These are phyloP conservation scores for Diaporthe sp. DNA, from an alignment of 2,329 filamentous ascomycete genomes.

Conservation along the genomic window DNA sequence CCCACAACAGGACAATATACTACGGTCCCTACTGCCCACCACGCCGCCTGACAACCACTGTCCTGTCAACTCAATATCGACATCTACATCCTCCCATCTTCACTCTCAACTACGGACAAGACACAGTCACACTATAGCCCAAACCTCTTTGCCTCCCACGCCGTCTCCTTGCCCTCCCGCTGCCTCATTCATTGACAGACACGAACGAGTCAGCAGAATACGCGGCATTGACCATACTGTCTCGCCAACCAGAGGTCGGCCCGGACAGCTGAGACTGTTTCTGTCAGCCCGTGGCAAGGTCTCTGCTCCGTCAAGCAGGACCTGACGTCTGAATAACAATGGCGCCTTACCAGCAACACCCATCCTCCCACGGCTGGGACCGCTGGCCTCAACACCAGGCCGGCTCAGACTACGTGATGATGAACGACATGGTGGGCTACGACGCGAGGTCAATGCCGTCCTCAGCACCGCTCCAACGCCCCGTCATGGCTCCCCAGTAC, in stretches of 20 bases:
- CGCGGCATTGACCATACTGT: neutral
- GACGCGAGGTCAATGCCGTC: constrained; percentile 55
- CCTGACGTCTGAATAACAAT: constrained; percentile 46
- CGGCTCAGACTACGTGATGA: constrained; percentile 58
- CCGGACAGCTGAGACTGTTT: constrained; percentile 27
- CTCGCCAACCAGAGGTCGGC: constrained; percentile 10
- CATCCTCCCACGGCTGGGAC: constrained; percentile 63
- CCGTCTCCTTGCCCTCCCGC: neutral
- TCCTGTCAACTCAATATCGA: neutral
- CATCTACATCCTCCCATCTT: neutral
- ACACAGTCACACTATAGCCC: neutral
- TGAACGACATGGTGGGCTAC: constrained; percentile 65
- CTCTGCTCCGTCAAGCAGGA: constrained; percentile 47
- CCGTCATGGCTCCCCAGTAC: constrained; percentile 61
- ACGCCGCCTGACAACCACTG: neutral
- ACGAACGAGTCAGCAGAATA: constrained; percentile 6
- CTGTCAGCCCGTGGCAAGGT: constrained; percentile 23
- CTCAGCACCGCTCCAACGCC: constrained; percentile 56
- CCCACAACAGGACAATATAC: constrained; percentile 18
- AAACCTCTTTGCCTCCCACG: neutral
- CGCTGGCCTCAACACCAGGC: constrained; percentile 65
- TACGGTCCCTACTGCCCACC: constrained; percentile 21
- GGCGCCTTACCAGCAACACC: constrained; percentile 63
- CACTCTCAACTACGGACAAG: neutral
- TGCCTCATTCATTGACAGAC: neutral